Evolutionary conservation across 2,329 filamentous ascomycete species (phyloP).

Genomic region (Fusarium odoratissimum): DNA sequence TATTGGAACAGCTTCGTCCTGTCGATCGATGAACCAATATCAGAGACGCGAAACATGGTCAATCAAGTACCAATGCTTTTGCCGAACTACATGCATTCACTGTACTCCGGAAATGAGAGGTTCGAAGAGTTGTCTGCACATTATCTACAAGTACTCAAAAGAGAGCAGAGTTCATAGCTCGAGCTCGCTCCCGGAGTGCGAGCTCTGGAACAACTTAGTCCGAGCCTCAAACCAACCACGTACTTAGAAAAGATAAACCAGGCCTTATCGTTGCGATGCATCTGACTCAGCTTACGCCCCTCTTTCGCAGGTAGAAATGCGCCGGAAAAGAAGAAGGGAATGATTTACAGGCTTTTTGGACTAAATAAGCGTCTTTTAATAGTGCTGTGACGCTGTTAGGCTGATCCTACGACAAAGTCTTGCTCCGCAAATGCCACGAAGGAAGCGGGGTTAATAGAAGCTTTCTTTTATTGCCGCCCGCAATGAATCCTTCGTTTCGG

Average conservation of each 20-base stretch:
- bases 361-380: background rate
- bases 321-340: background rate
- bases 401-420: background rate
- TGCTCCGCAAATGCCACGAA: background rate
- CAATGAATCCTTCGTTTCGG: background rate
- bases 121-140: background rate
- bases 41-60: background rate
- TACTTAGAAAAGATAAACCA: background rate
- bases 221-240: background rate
- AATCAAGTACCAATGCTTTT: no score
- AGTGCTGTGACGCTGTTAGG: background rate
- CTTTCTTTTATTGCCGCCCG: background rate
- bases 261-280: background rate
- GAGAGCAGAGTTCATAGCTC: background rate
- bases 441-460: background rate
- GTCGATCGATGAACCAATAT: background rate
- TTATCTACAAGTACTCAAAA: background rate
- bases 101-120: no score
- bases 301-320: background rate
- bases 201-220: background rate
- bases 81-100: background rate
- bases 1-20: background rate
- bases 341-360: background rate
- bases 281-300: conserved; percentile 9
- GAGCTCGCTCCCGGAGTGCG: background rate